A percentile compares a stretch with the other conserved stretches of the same genome.
phyloP scores from a whole-genome alignment of 176 grass and related monocot species.

The Cenchrus purpureus region DNA sequence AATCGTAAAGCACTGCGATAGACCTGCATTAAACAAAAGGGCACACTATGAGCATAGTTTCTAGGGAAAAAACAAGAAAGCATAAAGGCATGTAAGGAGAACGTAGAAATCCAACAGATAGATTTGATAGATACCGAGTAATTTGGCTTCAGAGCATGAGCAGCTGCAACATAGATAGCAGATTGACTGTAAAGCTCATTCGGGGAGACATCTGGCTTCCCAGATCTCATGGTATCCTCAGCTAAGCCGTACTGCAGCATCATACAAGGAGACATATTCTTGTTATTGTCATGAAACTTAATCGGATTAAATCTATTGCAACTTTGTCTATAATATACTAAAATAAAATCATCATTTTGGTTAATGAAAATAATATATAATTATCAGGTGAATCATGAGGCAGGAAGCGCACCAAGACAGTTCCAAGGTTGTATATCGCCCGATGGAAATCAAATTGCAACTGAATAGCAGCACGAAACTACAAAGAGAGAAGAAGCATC shows the following conservation, averaged over 20 bases:
- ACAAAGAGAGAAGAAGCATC: conserved; percentile 25
- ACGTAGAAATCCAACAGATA: not conserved
- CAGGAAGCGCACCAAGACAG: conserved; percentile 73
- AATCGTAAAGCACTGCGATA: conserved; percentile 92
- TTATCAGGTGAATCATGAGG: conserved; percentile 30
- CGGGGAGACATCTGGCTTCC: conserved; percentile 67
- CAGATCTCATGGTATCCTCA: conserved; percentile 95
- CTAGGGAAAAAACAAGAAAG: not conserved
- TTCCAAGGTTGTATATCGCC: conserved; percentile 99
- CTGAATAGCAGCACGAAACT: conserved; percentile 97
- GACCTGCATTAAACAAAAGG: conserved; percentile 65
- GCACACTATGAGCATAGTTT: conserved; percentile 1
- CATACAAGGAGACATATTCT: conserved; percentile 5
- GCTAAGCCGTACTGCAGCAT: conserved; percentile 92
- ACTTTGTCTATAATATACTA: not conserved
- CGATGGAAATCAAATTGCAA: conserved; percentile 99
- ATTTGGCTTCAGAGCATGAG: conserved; percentile 93
- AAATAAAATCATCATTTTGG: conserved; percentile 17
- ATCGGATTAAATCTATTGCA: conserved; percentile 15
- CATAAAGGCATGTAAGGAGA: not conserved
- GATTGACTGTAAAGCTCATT: conserved; percentile 95
- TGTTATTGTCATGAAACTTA: conserved; percentile 27
- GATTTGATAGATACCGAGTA: conserved; percentile 65
- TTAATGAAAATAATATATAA: conserved; percentile 16
- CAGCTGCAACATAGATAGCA: conserved; percentile 99